Evolutionary conservation across 148 eudicot species (phyloP).

Genomic region (Tetragonia tetragonoides): DNA sequence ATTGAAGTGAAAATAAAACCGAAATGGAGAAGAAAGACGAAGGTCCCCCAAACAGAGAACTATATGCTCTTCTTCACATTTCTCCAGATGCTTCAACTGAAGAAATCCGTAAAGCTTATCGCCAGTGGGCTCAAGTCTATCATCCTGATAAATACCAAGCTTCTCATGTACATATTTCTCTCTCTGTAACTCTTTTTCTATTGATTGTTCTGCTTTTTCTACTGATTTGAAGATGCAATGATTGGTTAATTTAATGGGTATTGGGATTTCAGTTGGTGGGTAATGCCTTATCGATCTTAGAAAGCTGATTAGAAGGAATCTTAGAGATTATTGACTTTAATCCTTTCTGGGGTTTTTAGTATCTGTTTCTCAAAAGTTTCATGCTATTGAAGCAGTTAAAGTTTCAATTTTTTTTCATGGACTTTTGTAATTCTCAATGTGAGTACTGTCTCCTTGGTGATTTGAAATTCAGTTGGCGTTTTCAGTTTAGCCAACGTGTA

Average conservation of each 20-base stretch:
- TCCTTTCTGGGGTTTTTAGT: not conserved
- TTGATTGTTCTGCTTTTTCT: not conserved
- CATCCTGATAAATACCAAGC: conserved; percentile 93
- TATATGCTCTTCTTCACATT: conserved; percentile 78
- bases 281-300: not conserved
- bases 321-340: not conserved
- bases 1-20: not conserved
- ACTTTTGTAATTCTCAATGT: not conserved
- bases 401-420: not conserved
- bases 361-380: not conserved
- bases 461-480: not conserved
- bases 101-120: conserved; percentile 92
- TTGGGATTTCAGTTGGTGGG: conserved; percentile 8
- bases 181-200: not conserved
- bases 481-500: not conserved
- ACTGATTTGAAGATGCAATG: not conserved
- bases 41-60: conserved; percentile 50
- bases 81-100: conserved; percentile 90
- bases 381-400: not conserved
- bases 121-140: conserved; percentile 96
- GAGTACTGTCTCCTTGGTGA: not conserved
- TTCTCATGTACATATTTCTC: conserved; percentile 40
- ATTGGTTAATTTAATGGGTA: not conserved
- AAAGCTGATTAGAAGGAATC: not conserved
- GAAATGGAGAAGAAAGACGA: conserved; percentile 38